Conservation (phyloP, 106 monocot species). For the Acanthochlamys bracteata region DNA sequence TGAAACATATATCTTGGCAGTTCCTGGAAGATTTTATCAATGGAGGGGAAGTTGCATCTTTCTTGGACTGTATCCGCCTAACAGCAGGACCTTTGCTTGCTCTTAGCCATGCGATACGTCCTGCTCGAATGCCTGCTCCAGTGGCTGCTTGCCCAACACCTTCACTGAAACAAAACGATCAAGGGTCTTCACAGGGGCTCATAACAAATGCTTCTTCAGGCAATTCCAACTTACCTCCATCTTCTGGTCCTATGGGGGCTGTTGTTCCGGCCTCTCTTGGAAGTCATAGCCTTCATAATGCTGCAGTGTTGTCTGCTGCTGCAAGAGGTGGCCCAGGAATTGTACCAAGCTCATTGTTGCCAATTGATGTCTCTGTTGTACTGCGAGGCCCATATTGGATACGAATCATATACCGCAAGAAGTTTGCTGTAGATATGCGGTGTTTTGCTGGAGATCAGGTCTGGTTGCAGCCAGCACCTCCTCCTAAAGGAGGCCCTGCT, state of each 20-base stretch:
- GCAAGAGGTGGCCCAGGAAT: constrained; percentile 86
- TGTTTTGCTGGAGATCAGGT: constrained; percentile 99
- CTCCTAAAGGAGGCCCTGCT: constrained; percentile 84
- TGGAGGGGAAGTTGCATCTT: constrained; percentile 92
- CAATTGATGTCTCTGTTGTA: constrained; percentile 96
- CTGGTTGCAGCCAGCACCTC: constrained; percentile 97
- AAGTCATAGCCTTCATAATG: constrained; percentile 48
- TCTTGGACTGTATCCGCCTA: constrained; percentile 91
- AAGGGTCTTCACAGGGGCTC: constrained; percentile 39
- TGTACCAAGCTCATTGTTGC: constrained; percentile 90
- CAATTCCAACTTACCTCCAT: constrained; percentile 24
- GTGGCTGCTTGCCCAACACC: constrained; percentile 47
- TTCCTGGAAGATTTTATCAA: constrained; percentile 96
- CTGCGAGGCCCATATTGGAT: constrained; percentile 96
- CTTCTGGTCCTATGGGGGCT: constrained; percentile 20
- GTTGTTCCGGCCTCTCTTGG: constrained; percentile 27
- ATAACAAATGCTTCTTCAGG: constrained; percentile 40
- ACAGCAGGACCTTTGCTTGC: constrained; percentile 96
- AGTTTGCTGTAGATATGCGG: constrained; percentile 96
- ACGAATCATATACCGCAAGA: constrained; percentile 98
- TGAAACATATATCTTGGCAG: constrained; percentile 29
- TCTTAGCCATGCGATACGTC: constrained; percentile 90
- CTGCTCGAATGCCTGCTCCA: constrained; percentile 82
- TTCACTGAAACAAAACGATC: constrained; percentile 38
- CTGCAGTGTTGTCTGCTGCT: constrained; percentile 68